Base-by-base conservation (phyloP, 257 asterid genomes). In the Forsythia suspensa region DNA sequence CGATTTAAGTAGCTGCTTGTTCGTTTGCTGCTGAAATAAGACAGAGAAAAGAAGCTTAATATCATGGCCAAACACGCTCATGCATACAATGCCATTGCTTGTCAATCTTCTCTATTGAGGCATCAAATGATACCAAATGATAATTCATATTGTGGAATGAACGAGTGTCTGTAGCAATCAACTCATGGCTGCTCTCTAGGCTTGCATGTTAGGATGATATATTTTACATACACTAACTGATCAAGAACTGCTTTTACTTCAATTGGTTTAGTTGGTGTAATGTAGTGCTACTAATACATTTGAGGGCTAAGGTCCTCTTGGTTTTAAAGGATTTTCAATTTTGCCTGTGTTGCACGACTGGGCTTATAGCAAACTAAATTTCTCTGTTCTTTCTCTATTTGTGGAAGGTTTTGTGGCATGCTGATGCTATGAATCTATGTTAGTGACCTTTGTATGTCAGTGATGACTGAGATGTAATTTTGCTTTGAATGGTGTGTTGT, bases 21-120 rank as follows among this genome's bases (percentile, higher is more conserved):
- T 63, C 24, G 70, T 63, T 63, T 21, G 10, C 6, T 24, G 38
- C 38, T 63, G 70, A 24, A 63, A 21, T 63, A 10, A 8, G 8
- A 24, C 37, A 18, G 39, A 63, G 16, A n/a, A 57, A 7, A n/a
- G 29, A 5, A 21, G 37, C 70, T 63, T 24, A 24, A 29, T 4
- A 63, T 24, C 16, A 24, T 29, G 70, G 70, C 5, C 70, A 63
- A 63, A 63, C 8, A 29, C 2, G 70, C 70, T 63, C 70, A 24
- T 24, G 70, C 70, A 39, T 40, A 20, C 16, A 79, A 68, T 65
- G 16, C 13, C 69, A 8, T 69, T 72, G 69, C 68, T 66, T 12
- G 57, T 75, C 65, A 67, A 74, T 74, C 57, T 36, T 48, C 77
- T 80, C 57, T 67, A 75, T 70, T 43, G 80, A 79, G 68, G 81